Evolutionary conservation across 73 alveolate genomes (phyloP).

Genomic region (Paramecium sexaurelia): DNA sequence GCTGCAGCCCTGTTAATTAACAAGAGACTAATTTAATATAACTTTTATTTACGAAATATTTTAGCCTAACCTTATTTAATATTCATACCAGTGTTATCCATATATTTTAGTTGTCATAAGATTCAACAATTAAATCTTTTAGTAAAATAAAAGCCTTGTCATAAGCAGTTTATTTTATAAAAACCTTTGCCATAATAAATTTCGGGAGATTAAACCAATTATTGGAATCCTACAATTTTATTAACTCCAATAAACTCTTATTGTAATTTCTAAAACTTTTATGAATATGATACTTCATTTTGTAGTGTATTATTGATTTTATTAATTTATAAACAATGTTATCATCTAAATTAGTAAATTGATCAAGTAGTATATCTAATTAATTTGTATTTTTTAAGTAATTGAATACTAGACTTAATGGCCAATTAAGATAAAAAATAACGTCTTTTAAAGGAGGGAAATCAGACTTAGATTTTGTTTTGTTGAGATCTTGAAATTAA

Average conservation of each 20-base stretch:
- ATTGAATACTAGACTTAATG: not conserved
- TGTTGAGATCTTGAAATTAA: not conserved
- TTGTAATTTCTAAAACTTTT: not conserved
- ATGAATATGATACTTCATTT: not conserved
- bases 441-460: not conserved
- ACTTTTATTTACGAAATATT: constrained; percentile 24
- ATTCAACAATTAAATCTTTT: not conserved
- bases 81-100: not conserved
- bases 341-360: not conserved
- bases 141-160: not conserved
- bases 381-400: not conserved
- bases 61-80: not conserved
- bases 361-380: not conserved
- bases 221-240: not conserved
- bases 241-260: not conserved
- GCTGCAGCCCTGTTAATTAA: not conserved
- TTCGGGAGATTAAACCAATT: not conserved
- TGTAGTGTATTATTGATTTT: not conserved
- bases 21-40: not conserved
- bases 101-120: not conserved
- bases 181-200: not conserved
- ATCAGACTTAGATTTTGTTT: constrained; percentile 36
- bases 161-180: not conserved
- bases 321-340: not conserved
- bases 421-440: constrained; percentile 9